These are phyloP conservation scores for Chalaropsis thielavioides DNA, from an alignment of 2,329 filamentous ascomycete species.

Conservation along the genomic window DNA sequence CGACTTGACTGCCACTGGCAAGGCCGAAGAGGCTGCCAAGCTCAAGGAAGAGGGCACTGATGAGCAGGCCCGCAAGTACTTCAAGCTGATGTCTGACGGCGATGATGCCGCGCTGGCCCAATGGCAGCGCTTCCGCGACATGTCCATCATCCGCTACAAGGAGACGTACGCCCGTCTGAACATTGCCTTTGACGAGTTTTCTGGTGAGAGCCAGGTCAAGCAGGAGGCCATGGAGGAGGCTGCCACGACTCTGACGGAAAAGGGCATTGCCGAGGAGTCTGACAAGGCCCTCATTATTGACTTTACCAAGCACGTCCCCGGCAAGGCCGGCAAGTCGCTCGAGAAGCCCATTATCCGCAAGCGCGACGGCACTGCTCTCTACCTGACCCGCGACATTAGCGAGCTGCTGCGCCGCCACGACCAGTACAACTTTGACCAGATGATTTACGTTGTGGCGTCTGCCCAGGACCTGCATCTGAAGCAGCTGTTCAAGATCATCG, in stretches of 20 bases:
- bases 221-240: constrained; percentile 51
- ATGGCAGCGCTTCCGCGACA: constrained; percentile 52
- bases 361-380: constrained; percentile 60
- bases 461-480: constrained; percentile 59
- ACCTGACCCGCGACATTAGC: constrained; percentile 65
- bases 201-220: constrained; percentile 59
- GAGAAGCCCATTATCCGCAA: constrained; percentile 59
- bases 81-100: constrained; percentile 56
- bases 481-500: constrained; percentile 63
- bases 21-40: constrained; percentile 21
- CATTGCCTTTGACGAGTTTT: constrained; percentile 58
- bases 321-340: constrained; percentile 53
- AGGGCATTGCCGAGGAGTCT: constrained; percentile 51
- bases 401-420: constrained; percentile 53
- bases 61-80: constrained; percentile 60
- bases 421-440: constrained; percentile 56
- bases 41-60: constrained; percentile 46
- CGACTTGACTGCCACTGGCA: constrained; percentile 36
- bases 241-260: constrained; percentile 47
- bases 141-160: constrained; percentile 53
- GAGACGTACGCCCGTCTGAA: constrained; percentile 56
- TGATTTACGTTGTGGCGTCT: constrained; percentile 65
- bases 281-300: constrained; percentile 61
- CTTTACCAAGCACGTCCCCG: constrained; percentile 51
- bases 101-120: constrained; percentile 44